Evolutionary conservation across 1,139 yeast species (phyloP).

Genomic region (Magnusiomyces sp.): DNA sequence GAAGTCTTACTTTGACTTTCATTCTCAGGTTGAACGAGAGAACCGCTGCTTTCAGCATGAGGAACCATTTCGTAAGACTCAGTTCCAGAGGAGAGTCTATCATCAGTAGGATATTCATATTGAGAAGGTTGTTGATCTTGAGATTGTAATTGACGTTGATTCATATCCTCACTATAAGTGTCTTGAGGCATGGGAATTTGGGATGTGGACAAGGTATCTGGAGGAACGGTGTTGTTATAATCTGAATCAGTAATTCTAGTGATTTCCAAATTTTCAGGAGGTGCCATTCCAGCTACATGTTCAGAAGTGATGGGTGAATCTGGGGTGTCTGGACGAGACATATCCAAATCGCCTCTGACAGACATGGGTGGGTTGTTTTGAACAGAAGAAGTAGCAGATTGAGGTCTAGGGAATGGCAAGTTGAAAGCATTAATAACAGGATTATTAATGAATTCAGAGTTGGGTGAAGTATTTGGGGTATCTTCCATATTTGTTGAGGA

Average conservation of each 20-base stretch:
- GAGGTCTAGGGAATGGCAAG: slow-evolving; percentile 55
- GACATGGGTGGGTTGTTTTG: slow-evolving; percentile 88
- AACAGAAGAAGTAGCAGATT: slow-evolving; percentile 81
- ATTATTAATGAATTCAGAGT: slow-evolving; percentile 34
- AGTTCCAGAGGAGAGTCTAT: slow-evolving; percentile 1
- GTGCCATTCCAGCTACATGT: slow-evolving; percentile 28
- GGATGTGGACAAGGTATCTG: too few relatives aligned
- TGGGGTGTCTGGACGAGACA: slow-evolving; percentile 54
- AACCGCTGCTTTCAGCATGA: background rate
- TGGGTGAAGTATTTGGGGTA: slow-evolving; percentile 52
- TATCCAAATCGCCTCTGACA: slow-evolving; percentile 69
- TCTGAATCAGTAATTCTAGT: too few relatives aligned
- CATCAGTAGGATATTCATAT: background rate
- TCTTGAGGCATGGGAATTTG: too few relatives aligned
- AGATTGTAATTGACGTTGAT: too few relatives aligned
- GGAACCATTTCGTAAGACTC: slow-evolving; percentile 12
- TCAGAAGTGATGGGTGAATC: slow-evolving; percentile 21
- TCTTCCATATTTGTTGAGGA: slow-evolving; percentile 17
- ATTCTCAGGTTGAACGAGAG: background rate
- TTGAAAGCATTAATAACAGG: slow-evolving; percentile 33
- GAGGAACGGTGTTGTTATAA: too few relatives aligned
- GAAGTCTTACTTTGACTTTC: background rate
- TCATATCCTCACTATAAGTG: too few relatives aligned
- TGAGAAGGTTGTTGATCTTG: background rate
- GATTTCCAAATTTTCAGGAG: slow-evolving; percentile 21